Evolutionary conservation across 805 yeast genomes (phyloP).

Genomic region (Lipomyces mesembrius): DNA sequence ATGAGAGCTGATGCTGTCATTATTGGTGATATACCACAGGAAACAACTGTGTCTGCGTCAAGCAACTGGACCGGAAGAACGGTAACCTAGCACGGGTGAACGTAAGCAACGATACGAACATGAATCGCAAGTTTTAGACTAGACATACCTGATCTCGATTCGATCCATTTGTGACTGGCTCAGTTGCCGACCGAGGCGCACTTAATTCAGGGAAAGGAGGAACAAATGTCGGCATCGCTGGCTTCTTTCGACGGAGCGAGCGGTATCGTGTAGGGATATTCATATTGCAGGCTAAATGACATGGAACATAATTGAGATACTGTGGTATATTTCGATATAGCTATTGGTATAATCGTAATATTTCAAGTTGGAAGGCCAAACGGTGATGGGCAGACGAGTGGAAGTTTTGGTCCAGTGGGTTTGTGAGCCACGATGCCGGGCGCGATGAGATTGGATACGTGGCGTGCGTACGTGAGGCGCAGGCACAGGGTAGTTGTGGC

Average conservation of each 20-base stretch:
- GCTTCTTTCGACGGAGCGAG: constrained; percentile 20
- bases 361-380: background rate
- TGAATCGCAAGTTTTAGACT: background rate
- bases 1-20: constrained; percentile 25
- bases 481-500: too few species aligned
- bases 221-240: background rate
- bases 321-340: background rate
- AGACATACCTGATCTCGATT: background rate
- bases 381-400: background rate
- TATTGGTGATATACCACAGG: constrained; percentile 10
- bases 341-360: too few species aligned
- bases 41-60: constrained; percentile 10
- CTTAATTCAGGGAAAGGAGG: background rate
- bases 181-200: background rate
- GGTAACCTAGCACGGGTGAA: background rate
- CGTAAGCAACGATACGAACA: background rate
- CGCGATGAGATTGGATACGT: too few species aligned
- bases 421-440: background rate
- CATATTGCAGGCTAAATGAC: constrained; percentile 11
- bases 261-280: constrained; percentile 30
- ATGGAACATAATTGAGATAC: background rate
- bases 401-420: background rate
- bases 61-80: constrained; percentile 12
- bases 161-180: background rate
- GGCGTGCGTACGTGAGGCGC: too few species aligned